Conservation (phyloP, 2,329 filamentous ascomycete genomes). For the Hypoxylon sp. region DNA sequence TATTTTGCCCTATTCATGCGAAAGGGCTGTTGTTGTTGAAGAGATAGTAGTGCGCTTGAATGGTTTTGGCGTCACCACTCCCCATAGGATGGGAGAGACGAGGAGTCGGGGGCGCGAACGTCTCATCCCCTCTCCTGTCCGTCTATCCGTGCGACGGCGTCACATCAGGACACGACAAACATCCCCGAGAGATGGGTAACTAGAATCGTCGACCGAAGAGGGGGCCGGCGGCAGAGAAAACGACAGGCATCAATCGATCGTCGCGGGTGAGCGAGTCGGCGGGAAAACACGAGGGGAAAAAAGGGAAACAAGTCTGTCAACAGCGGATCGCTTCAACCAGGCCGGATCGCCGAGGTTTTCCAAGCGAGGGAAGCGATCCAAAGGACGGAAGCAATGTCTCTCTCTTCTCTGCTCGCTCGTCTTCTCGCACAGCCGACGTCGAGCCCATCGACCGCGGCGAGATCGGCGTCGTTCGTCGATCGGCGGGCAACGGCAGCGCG, state of each 20-base stretch:
- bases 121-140: not conserved
- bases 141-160: conserved; percentile 23
- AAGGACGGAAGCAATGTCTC: conserved; percentile 23
- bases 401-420: too few relatives aligned
- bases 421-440: conserved; percentile 10
- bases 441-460: conserved; percentile 12
- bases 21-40: not conserved
- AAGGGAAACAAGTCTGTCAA: conserved; percentile 26
- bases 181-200: conserved; percentile 25
- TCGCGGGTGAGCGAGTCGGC: conserved; percentile 25
- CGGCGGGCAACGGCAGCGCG: conserved; percentile 10
- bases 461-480: conserved; percentile 14
- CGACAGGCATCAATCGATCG: conserved; percentile 6
- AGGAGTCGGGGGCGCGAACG: not conserved
- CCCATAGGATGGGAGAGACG: not conserved
- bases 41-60: not conserved
- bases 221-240: conserved; percentile 15
- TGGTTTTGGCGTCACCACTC: not conserved
- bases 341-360: not conserved
- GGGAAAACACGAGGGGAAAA: not conserved
- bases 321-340: conserved; percentile 16
- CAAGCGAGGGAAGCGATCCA: not conserved
- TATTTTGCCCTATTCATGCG: not conserved
- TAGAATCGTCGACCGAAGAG: conserved; percentile 20
- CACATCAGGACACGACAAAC: conserved; percentile 21